phyloP scores from a whole-genome alignment of 179 eudicot genomes.

The Camellia oleifera region DNA sequence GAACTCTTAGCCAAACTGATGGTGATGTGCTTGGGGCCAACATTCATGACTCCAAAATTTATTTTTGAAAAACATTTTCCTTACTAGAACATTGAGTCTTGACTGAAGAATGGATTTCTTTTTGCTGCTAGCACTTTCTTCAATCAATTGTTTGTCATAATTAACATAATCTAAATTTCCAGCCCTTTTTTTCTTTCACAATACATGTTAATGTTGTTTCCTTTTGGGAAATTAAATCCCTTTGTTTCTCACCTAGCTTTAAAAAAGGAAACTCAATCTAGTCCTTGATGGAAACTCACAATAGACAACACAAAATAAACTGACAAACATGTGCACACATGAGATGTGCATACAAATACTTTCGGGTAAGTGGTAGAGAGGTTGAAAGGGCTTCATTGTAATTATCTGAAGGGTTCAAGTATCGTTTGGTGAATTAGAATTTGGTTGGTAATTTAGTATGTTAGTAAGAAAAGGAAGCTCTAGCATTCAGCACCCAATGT shows the following conservation, averaged over 20 bases:
- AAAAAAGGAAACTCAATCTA: background rate
- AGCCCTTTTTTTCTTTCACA: no score
- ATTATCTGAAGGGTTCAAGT: background rate
- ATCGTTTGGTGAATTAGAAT: background rate
- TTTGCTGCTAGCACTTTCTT: background rate
- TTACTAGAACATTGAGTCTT: background rate
- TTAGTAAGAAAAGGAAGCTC: background rate
- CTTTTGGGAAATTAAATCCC: background rate
- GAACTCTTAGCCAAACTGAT: no score
- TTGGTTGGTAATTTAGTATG: background rate
- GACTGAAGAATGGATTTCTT: background rate
- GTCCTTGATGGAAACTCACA: background rate
- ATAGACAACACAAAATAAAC: background rate
- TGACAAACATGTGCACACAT: background rate
- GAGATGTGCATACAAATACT: background rate
- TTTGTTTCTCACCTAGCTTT: background rate
- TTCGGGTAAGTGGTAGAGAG: background rate
- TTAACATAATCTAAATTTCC: no score
- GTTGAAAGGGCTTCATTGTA: background rate
- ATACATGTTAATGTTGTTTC: background rate
- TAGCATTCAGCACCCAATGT: background rate
- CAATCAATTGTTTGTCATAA: background rate
- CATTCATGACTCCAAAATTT: slow-evolving; percentile 3
- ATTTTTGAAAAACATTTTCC: background rate
- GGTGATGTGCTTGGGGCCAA: background rate